Evolutionary conservation across 2,329 filamentous ascomycete species (phyloP).

Genomic region (Diaporthe sp.): DNA sequence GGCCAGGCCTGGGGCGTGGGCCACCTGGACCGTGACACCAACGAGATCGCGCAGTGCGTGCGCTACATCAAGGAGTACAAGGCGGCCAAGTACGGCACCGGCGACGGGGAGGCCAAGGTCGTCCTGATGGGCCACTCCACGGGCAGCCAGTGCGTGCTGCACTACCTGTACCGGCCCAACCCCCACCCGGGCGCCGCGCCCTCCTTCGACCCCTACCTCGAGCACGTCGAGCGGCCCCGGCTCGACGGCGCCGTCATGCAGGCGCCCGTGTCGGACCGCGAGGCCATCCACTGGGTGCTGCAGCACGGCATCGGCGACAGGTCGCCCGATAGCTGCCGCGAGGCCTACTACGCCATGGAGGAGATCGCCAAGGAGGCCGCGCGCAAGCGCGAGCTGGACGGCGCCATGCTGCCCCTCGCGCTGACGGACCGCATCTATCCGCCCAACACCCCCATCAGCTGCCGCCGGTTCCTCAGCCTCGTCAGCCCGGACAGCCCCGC

Average conservation of each 20-base stretch:
- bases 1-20: slow-evolving; percentile 53
- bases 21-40: slow-evolving; percentile 53
- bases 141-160: slow-evolving; percentile 75
- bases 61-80: slow-evolving; percentile 52
- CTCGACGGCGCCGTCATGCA: slow-evolving; percentile 74
- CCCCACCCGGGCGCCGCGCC: slow-evolving; percentile 47
- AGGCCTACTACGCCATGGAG: slow-evolving; percentile 55
- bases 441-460: slow-evolving; percentile 48
- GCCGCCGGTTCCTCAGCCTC: slow-evolving; percentile 58
- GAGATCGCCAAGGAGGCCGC: slow-evolving; percentile 50
- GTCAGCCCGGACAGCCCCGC: slow-evolving; percentile 61
- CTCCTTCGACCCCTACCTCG: slow-evolving; percentile 46
- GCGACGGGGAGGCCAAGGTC: slow-evolving; percentile 58
- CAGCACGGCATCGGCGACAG: slow-evolving; percentile 48
- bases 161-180: slow-evolving; percentile 66
- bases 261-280: slow-evolving; percentile 73
- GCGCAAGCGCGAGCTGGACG: slow-evolving; percentile 44
- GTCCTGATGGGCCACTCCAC: slow-evolving; percentile 78
- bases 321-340: slow-evolving; percentile 47
- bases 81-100: slow-evolving; percentile 47
- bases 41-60: slow-evolving; percentile 51
- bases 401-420: slow-evolving; percentile 51
- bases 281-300: slow-evolving; percentile 60
- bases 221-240: slow-evolving; percentile 53
- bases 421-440: slow-evolving; percentile 50